Evolutionary conservation across 768 basidiomycete genomes (phyloP).

Genomic region (Panaeolus cyanescens): DNA sequence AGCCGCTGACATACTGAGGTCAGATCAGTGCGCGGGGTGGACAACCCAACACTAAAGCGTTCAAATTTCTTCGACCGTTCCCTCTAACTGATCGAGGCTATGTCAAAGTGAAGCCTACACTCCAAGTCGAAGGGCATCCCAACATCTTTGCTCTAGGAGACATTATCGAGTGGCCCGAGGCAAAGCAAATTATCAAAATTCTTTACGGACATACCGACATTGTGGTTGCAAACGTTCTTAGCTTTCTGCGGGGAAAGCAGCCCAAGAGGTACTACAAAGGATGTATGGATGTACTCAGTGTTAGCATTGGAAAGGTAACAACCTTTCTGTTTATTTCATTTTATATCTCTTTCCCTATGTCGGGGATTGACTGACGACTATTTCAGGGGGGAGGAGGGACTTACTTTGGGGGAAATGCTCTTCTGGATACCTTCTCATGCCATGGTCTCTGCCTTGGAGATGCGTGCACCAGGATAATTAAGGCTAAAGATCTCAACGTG

Average conservation of each 20-base stretch:
- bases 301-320: slow-evolving; percentile 25
- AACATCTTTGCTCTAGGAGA: slow-evolving; percentile 69
- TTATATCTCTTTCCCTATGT: neutral
- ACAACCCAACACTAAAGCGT: slow-evolving; percentile 50
- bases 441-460: slow-evolving; percentile 51
- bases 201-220: slow-evolving; percentile 38
- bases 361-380: neutral
- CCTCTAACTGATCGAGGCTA: slow-evolving; percentile 40
- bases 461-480: slow-evolving; percentile 40
- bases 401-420: slow-evolving; percentile 16
- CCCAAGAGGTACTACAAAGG: slow-evolving; percentile 30
- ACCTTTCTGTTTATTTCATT: neutral
- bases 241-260: slow-evolving; percentile 23
- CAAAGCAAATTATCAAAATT: slow-evolving; percentile 57
- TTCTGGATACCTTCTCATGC: slow-evolving; percentile 25
- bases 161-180: slow-evolving; percentile 62
- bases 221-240: slow-evolving; percentile 49
- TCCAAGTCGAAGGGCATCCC: slow-evolving; percentile 51
- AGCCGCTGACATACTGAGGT: neutral
- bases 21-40: slow-evolving; percentile 41
- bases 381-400: slow-evolving; percentile 21
- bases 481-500: slow-evolving; percentile 38
- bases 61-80: slow-evolving; percentile 41
- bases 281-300: slow-evolving; percentile 21
- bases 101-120: slow-evolving; percentile 55